These are phyloP conservation scores for Solanum sparsipilum DNA, from an alignment of 257 asterid genomes.

Conservation along the genomic window DNA sequence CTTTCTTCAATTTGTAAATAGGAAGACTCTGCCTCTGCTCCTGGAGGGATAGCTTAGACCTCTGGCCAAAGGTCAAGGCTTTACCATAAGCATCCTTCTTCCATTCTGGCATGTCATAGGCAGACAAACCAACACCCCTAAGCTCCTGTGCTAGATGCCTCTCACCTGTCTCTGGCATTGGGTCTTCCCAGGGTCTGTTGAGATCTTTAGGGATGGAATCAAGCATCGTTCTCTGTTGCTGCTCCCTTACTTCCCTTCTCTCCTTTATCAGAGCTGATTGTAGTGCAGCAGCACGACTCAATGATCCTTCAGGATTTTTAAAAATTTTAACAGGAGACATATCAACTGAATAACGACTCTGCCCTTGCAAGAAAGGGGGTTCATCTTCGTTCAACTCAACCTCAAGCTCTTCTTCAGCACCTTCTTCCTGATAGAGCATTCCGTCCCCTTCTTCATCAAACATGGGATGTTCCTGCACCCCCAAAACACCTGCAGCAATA, in stretches of 20 bases:
- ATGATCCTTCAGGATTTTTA: constrained; percentile 88
- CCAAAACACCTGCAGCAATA: constrained; percentile 78
- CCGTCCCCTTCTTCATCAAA: constrained; percentile 84
- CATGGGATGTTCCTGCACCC: constrained; percentile 60
- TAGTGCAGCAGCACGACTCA: constrained; percentile 94
- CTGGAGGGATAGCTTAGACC: constrained; percentile 89
- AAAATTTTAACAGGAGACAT: constrained; percentile 93
- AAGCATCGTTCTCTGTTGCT: constrained; percentile 84
- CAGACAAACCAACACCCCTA: constrained; percentile 93
- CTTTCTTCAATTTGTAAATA: constrained; percentile 77
- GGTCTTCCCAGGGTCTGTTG: constrained; percentile 98
- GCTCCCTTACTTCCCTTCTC: constrained; percentile 94
- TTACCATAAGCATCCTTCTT: constrained; percentile 90
- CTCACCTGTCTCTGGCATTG: constrained; percentile 98
- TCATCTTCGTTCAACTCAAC: constrained; percentile 87
- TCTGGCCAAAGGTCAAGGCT: constrained; percentile 84
- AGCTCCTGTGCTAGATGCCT: constrained; percentile 96
- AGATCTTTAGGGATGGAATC: constrained; percentile 98
- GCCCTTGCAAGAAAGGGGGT: constrained; percentile 83
- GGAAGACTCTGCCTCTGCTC: constrained; percentile 88
- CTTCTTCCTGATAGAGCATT: constrained; percentile 79
- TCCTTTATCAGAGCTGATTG: constrained; percentile 87
- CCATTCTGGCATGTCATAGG: constrained; percentile 98
- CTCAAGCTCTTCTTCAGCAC: constrained; percentile 92
- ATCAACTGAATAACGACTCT: constrained; percentile 66